phyloP scores from a whole-genome alignment of 2,329 filamentous ascomycete species.

The Neofusicoccum sp. region DNA sequence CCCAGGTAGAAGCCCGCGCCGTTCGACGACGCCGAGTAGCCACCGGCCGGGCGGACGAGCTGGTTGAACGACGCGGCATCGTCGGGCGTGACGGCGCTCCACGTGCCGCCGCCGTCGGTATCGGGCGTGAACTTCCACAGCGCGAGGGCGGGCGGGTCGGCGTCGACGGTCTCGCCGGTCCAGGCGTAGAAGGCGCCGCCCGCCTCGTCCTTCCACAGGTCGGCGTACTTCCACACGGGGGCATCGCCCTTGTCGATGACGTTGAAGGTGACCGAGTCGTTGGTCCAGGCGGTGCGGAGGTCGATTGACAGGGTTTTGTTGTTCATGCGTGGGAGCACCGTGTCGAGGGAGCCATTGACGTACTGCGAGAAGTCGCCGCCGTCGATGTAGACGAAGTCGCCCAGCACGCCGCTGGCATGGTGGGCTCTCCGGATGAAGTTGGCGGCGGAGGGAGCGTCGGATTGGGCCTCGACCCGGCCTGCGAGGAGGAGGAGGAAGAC shows the following conservation, averaged over 20 bases:
- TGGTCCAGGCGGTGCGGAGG: slow-evolving; percentile 3
- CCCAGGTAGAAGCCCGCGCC: neutral
- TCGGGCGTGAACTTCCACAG: neutral
- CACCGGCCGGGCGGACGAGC: neutral
- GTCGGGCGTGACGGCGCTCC: neutral
- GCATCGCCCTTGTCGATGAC: neutral
- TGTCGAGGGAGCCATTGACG: neutral
- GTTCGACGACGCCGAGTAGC: neutral
- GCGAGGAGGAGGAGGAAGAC: too few species aligned
- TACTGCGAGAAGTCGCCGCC: neutral
- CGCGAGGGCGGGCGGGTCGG: neutral
- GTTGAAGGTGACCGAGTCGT: neutral
- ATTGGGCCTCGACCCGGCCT: too few species aligned
- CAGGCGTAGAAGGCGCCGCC: neutral
- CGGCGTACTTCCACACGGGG: neutral
- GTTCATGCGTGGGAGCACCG: neutral
- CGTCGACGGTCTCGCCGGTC: neutral
- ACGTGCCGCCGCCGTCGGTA: neutral
- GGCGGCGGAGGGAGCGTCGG: too few species aligned
- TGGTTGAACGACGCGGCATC: neutral
- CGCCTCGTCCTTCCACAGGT: neutral
- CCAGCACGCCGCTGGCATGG: neutral
- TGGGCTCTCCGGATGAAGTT: neutral
- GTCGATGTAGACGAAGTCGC: slow-evolving; percentile 1
- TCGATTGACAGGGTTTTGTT: neutral